Base-by-base conservation (phyloP, 2,329 filamentous ascomycete genomes). In the Pestalotiopsis sp. region DNA sequence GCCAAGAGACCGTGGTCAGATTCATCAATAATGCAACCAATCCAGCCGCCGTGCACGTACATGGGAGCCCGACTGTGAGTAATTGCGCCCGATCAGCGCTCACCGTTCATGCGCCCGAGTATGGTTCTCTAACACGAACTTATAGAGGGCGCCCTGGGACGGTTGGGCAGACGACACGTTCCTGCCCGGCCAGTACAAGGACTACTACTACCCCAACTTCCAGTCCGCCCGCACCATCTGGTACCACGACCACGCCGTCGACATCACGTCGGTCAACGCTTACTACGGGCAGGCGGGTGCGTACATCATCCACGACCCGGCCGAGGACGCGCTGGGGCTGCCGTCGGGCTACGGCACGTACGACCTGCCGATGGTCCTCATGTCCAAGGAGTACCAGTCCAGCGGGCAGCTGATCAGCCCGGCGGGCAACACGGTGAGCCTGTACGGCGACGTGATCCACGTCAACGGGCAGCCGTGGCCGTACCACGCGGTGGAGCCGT, bases 381-480 rank as follows among this genome's bases (percentile, higher is more conserved):
- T 75, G 10, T 80, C 86, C 11, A 88, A 87, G 75, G 80, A 80
- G 63, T 89, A 88, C 75, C 81, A 84, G 65, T 35, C 74, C 1
- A 82, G 86, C 68, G 86, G 86, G 9, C 79, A 83, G 3, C 79
- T 89, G 9, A 76, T 81, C 20, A 84, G 81, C 5, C 80, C 84
- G 0, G 78, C 77, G 1, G 78, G 80, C 20, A 82, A 86, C 69
- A 75, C 76, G 1, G 77, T 78, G 26, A 84, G 81, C 69, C 78
- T 87, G n/a, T 88, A 82, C 72, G 87, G 87, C 48, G 87, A 89
- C 71, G 77, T 86, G 2, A 86, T 88, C 64, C 82, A 88, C 58
- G 86, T 88, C 66, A 89, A 89, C 71, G 84, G 84, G 1, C 83
- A 86, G 69, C 87, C 87, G 2, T 89, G 87, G 87, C 87, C 87